Evolutionary conservation across 257 asterid species (phyloP), one percentile per base, ranked within the genome.

Genomic region (Gentiana straminea): DNA sequence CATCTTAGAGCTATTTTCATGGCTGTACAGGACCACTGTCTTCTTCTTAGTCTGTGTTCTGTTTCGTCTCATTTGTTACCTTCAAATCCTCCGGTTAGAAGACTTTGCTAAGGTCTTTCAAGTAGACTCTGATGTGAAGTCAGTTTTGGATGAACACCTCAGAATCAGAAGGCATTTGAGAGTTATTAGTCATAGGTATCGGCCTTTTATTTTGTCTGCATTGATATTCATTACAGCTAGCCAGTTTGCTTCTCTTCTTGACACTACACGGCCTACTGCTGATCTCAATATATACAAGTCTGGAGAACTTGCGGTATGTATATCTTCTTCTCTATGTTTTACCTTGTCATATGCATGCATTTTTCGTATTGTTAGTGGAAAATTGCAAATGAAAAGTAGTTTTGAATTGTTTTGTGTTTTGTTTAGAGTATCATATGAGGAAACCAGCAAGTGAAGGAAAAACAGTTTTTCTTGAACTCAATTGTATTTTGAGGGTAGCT

Each of bases 301-400:
- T 41, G 98, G 98, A 32, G 97, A 88, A 73, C 84, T 92, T 10
- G 97, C 94, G 77, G 98, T 91, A 77, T 13, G 82, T 41, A 5
- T 50, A 7, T 53, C 64, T 62, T 48, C 33, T 53, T 55, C 10
- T 7, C 44, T 57, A 39, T 57, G 4, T 56, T 43, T 11, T 15
- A 8, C 11, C 6, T 43, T 56, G 24, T 54, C 9, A 5, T 41
- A 41, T 41, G 46, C 46, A 3, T 41, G 46, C 6, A 10, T 2
- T 41, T 41, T 2, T 41, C 7, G 46, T 7, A 4, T 10, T 41
- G 24, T 24, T 24, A 24, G 24, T 24, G 24, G 24, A 24, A 24
- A 24, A 24, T 24, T 24, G 24, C 24, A 24, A 24, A 24, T 24
- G 24, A 24, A 24, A 24, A 24, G 24, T 24, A 24, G 24, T 24